Conservation (phyloP, 2,329 filamentous ascomycete genomes). For the Trichoderma citrinoviride region DNA sequence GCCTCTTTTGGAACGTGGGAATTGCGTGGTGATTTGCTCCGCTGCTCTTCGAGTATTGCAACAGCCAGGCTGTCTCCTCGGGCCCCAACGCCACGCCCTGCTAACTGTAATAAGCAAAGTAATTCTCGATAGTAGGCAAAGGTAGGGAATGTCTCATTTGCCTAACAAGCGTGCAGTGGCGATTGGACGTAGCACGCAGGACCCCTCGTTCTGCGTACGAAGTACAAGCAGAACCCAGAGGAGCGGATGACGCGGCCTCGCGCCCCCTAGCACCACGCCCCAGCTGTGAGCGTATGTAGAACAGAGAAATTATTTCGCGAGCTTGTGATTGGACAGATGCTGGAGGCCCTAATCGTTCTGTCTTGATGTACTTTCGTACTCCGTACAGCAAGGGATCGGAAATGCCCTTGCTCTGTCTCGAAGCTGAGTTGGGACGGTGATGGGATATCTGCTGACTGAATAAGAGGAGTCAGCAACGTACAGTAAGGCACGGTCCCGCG, state of each 20-base stretch:
- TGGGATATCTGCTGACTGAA: not conserved
- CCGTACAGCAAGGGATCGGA: not conserved
- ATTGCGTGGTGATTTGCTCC: not conserved
- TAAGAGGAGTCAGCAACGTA: not conserved
- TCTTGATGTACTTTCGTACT: not conserved
- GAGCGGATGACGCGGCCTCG: slow-evolving; percentile 23
- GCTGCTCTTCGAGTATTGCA: not conserved
- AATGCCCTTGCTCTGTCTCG: slow-evolving; percentile 1
- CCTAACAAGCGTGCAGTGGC: slow-evolving; percentile 12
- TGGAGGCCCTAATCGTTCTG: not conserved
- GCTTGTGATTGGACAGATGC: slow-evolving; percentile 14
- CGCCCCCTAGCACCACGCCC: slow-evolving; percentile 19
- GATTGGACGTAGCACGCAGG: slow-evolving; percentile 20
- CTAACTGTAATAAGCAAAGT: no score
- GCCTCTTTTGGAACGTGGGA: not conserved
- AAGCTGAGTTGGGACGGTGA: not conserved
- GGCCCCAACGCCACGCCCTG: not conserved
- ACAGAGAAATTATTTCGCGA: not conserved
- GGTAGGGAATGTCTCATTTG: not conserved
- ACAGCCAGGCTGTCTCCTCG: not conserved
- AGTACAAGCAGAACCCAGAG: not conserved
- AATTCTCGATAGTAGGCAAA: no score
- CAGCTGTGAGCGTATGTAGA: slow-evolving; percentile 18
- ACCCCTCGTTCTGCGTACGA: not conserved
- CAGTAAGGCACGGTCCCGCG: not conserved